phyloP scores from a whole-genome alignment of 2,329 filamentous ascomycete genomes.

The Dactylellina sp. region DNA sequence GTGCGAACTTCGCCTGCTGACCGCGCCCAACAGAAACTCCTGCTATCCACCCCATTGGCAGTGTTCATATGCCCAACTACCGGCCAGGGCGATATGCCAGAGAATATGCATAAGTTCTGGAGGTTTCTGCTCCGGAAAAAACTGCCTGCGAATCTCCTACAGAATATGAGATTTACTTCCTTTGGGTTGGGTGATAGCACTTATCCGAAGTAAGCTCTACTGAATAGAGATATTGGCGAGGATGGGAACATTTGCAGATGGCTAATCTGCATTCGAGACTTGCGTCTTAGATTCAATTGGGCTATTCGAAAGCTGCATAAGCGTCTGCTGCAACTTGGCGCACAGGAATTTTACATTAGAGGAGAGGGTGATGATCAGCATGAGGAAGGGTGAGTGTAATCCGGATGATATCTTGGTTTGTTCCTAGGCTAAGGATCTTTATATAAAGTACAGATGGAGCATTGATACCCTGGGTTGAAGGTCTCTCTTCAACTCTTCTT shows the following conservation, averaged over 20 bases:
- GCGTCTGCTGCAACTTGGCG: slow-evolving; percentile 84
- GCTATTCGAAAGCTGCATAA: slow-evolving; percentile 88
- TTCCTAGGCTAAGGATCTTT: background rate
- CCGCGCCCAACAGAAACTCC: slow-evolving; percentile 62
- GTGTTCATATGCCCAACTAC: slow-evolving; percentile 91
- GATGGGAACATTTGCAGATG: slow-evolving; percentile 2
- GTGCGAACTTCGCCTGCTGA: background rate
- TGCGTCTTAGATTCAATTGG: slow-evolving; percentile 78
- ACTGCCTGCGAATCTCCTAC: slow-evolving; percentile 77
- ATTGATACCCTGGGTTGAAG: slow-evolving; percentile 80
- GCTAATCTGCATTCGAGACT: slow-evolving; percentile 64
- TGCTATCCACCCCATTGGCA: slow-evolving; percentile 68
- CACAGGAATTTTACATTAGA: slow-evolving; percentile 77
- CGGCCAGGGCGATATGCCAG: slow-evolving; percentile 91
- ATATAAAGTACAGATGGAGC: slow-evolving; percentile 78
- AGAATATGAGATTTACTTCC: slow-evolving; percentile 78
- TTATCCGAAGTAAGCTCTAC: slow-evolving; percentile 77
- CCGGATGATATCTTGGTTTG: background rate
- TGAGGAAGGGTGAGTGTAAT: slow-evolving; percentile 79
- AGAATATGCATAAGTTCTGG: slow-evolving; percentile 86
- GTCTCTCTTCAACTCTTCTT: slow-evolving; percentile 75
- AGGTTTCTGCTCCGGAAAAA: slow-evolving; percentile 82
- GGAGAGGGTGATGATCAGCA: slow-evolving; percentile 95
- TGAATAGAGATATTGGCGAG: slow-evolving; percentile 58
- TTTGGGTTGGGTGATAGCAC: slow-evolving; percentile 96